A percentile compares a stretch with the other conserved stretches of the same genome.
phyloP scores from a whole-genome alignment of 2,329 filamentous ascomycete species.

The Periconia sp. region DNA sequence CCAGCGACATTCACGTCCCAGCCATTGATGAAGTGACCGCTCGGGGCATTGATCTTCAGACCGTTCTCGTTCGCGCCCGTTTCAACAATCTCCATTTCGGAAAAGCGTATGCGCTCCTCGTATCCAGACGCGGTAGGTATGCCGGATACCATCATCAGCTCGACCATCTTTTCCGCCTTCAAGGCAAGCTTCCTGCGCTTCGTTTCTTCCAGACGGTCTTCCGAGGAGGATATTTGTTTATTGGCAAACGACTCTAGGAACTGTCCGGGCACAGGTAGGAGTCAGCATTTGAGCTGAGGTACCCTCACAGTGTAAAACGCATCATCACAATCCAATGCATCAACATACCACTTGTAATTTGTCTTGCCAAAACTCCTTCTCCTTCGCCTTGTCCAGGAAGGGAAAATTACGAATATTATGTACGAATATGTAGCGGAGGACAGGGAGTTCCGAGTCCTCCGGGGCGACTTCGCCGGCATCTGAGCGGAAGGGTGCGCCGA shows the following conservation, averaged over 20 bases:
- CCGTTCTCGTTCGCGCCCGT: constrained; percentile 89
- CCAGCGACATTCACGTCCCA: constrained; percentile 97
- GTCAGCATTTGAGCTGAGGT: constrained; percentile 17
- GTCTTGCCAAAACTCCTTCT: constrained; percentile 99
- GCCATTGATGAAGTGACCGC: constrained; percentile 89
- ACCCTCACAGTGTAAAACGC: constrained; percentile 5
- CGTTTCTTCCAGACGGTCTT: constrained; percentile 93
- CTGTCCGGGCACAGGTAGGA: constrained; percentile 47
- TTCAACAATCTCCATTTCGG: constrained; percentile 95
- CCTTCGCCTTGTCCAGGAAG: constrained; percentile 91
- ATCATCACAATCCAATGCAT: too few relatives aligned
- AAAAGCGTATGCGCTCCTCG: constrained; percentile 94
- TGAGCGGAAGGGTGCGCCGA: constrained; percentile 92
- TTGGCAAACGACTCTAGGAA: constrained; percentile 97
- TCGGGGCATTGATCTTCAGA: constrained; percentile 80
- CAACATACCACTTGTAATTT: constrained; percentile 84
- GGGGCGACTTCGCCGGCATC: constrained; percentile 91
- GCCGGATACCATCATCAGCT: constrained; percentile 99
- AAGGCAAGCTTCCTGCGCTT: constrained; percentile 89
- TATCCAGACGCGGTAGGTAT: constrained; percentile 95
- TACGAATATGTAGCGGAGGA: constrained; percentile 95
- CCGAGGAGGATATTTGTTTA: constrained; percentile 95
- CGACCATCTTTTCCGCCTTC: constrained; percentile 93
- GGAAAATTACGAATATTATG: constrained; percentile 98
- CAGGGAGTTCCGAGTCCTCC: constrained; percentile 88